phyloP scores from a whole-genome alignment of 2,329 filamentous ascomycete species.

The Monilinia fructicola region DNA sequence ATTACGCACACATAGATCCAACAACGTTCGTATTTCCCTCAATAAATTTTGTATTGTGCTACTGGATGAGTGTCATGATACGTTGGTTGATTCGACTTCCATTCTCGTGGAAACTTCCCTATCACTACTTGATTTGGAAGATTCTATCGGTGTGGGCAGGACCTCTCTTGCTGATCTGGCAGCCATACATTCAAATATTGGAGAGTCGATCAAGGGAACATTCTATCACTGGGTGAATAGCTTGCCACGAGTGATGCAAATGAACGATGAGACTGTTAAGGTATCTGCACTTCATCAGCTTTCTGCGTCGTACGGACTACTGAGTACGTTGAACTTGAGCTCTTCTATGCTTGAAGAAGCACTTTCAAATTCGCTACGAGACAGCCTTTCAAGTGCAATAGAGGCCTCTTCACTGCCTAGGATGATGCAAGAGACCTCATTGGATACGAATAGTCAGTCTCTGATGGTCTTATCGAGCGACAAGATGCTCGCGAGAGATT shows the following conservation, averaged over 20 bases:
- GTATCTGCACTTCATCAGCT: slow-evolving; percentile 71
- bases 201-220: slow-evolving; percentile 65
- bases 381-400: slow-evolving; percentile 58
- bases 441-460: slow-evolving; percentile 38
- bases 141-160: slow-evolving; percentile 39
- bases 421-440: slow-evolving; percentile 35
- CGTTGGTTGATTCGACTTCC: slow-evolving; percentile 65
- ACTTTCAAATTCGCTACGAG: slow-evolving; percentile 67
- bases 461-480: slow-evolving; percentile 34
- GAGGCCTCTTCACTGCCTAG: slow-evolving; percentile 30
- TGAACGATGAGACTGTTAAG: slow-evolving; percentile 77
- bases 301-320: slow-evolving; percentile 67
- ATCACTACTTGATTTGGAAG: slow-evolving; percentile 57
- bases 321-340: slow-evolving; percentile 62
- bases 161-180: slow-evolving; percentile 61
- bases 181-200: slow-evolving; percentile 59
- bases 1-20: slow-evolving; percentile 67
- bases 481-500: slow-evolving; percentile 41
- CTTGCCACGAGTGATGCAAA: slow-evolving; percentile 79
- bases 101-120: slow-evolving; percentile 83
- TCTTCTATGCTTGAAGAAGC: slow-evolving; percentile 66
- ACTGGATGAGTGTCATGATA: slow-evolving; percentile 74
- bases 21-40: slow-evolving; percentile 67
- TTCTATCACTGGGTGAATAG: slow-evolving; percentile 80
- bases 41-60: slow-evolving; percentile 70